Evolutionary conservation across 2,329 filamentous ascomycete genomes (phyloP), one percentile per base, ranked within the genome.

Genomic region (Botryotinia narcissicola): DNA sequence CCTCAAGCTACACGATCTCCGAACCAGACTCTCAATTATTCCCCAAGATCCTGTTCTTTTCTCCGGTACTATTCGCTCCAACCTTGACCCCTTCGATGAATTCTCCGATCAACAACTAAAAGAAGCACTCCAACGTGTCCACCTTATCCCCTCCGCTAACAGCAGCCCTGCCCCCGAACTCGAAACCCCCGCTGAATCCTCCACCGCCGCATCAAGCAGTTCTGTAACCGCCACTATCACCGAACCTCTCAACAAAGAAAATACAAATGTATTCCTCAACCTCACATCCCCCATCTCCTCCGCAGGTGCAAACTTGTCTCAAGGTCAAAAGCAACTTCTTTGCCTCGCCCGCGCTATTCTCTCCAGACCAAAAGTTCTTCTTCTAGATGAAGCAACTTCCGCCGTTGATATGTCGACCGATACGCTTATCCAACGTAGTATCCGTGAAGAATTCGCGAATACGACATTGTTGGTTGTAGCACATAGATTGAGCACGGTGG

Each of bases 31-130:
- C 20, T 78, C 79, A 14, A 79, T 81, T 60, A 80, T 81, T 29
- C 79, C 80, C 1, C 80, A 81, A 74, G 80, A 98, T 80, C 95
- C 93, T 71, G 97, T 94, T 0, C 86, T 98, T 1, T 98, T 98
- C 83, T 94, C 91, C 37, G 95, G 78, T 76, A 97, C 94, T 0
- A 92, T 98, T 74, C 90, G 95, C 75, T 93, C 87, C 81, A 98
- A 98, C 80, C 87, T 98, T 32, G 96, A 98, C 80, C 95, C 95
- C 0, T 98, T 98, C 81, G 87, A 90, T 25, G 83, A 92, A 44
- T 97, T 95, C 83, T 93, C 90, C 0, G 94, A 98, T 78, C 92
- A 94, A 74, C 88, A 97, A 77, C 92, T 98, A 61, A 97, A 95
- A 81, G 90, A 89, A 12, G 93, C 93, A 0, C 88, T 98, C 2